phyloP scores from a whole-genome alignment of 1,284 basidiomycete genomes.

The Ceratobasidium sp. region DNA sequence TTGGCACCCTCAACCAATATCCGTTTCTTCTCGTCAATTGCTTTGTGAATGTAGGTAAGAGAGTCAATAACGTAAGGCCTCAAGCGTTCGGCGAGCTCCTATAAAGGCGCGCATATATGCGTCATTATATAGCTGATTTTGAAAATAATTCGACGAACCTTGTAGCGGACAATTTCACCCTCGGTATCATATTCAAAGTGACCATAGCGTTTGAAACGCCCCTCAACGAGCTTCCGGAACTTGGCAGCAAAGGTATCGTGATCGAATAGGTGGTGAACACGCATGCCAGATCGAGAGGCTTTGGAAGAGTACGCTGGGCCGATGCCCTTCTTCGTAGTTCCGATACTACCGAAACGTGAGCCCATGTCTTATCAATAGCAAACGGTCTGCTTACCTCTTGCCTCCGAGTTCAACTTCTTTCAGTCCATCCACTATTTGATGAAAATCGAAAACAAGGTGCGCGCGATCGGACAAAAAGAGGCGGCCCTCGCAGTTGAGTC shows the following conservation, averaged over 20 bases:
- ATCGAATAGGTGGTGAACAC: constrained; percentile 97
- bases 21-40: constrained; percentile 75
- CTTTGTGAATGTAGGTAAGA: constrained; percentile 84
- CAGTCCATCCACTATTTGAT: constrained; percentile 98
- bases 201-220: constrained; percentile 97
- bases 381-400: constrained; percentile 65
- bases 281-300: constrained; percentile 93
- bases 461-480: constrained; percentile 96
- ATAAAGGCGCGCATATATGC: constrained; percentile 38
- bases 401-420: constrained; percentile 98
- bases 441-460: constrained; percentile 98
- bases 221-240: constrained; percentile 96
- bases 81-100: constrained; percentile 87
- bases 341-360: constrained; percentile 71
- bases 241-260: constrained; percentile 86
- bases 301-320: constrained; percentile 99
- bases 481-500: constrained; percentile 86
- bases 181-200: constrained; percentile 99
- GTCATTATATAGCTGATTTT: neutral
- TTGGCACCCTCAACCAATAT: constrained; percentile 97
- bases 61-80: constrained; percentile 91
- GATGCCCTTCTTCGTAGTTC: constrained; percentile 97
- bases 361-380: neutral
- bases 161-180: constrained; percentile 92
- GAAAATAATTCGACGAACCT: constrained; percentile 60